Base-by-base conservation (phyloP, 768 basidiomycete species). In the Neoboletus magnificus region DNA sequence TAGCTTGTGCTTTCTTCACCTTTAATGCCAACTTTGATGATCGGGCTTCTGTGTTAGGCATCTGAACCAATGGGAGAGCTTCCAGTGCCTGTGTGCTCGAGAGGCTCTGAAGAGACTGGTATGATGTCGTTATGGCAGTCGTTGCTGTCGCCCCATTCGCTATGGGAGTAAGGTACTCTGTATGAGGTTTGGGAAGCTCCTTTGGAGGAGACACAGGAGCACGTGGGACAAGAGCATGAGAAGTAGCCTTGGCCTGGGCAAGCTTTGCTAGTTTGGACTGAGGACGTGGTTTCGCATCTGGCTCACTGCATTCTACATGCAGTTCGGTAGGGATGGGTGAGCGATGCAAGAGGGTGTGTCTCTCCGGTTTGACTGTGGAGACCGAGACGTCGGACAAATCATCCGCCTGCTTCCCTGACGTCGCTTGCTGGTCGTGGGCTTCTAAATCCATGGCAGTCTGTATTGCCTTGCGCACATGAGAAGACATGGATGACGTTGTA, bases 71-170 rank as follows among this genome's bases (percentile, higher is more conserved):
- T 8, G 70, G 32, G 13, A 58, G 29, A 39, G 59, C 44, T 5
- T 62, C 61, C 47, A 54, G 48, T n/a, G 50, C 36, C 75, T 30
- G 81, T 4, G 55, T 12, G 5, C 67, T 63, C 7, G 72, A 83
- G 9, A 91, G 75, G 60, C 81, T 85, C 65, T 80, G 80, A 29
- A 90, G 75, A 8, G 85, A 82, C 56, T 90, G 89, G 58, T 89
- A 90, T 0, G 86, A 84, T 2, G 89, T 91, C 0, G 89, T 91
- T 64, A 91, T 91, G 2, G 89, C 89, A 16, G 89, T 90, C 0
- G 89, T 91, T 13, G 83, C 89, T n/a, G 87, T 84, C 4, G 86
- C 73, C 0, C 89, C 88, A 64, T 91, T 91, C n/a, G 86, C 87
- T 43, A 87, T 89, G 2, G 90, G 89, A 16, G 82, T 86, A 12